Evolutionary conservation across 345 rosid genomes (phyloP).

Genomic region (Punica granatum): DNA sequence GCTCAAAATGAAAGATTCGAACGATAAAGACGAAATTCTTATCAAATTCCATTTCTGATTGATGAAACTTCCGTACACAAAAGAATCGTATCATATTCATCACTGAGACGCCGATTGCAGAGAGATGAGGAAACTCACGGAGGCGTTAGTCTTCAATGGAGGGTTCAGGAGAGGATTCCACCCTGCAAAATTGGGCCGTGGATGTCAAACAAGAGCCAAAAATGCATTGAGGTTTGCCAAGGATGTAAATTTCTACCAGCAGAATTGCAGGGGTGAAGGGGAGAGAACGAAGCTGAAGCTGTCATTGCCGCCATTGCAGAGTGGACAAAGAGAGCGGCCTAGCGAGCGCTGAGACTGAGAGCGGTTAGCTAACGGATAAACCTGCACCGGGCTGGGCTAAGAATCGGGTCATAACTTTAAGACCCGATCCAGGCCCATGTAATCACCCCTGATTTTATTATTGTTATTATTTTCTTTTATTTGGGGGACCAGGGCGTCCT

Average conservation of each 20-base stretch:
- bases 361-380: not conserved
- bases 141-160: not conserved
- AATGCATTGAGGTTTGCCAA: not conserved
- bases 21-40: no score
- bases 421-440: not conserved
- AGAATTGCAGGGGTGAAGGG: not conserved
- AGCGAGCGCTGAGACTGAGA: not conserved
- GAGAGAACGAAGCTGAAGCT: not conserved
- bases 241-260: not conserved
- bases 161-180: not conserved
- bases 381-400: not conserved
- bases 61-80: no score
- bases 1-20: not conserved
- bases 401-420: not conserved
- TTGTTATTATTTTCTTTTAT: no score
- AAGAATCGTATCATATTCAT: not conserved
- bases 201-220: not conserved
- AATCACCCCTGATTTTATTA: no score
- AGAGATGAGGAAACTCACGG: not conserved
- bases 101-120: no score
- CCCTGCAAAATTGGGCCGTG: not conserved
- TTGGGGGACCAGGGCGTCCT: no score
- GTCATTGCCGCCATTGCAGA: constrained; percentile 4
- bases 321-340: not conserved
- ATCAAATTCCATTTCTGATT: no score